Base-by-base conservation (phyloP, 305 asterid species). In the Petunia hybrid region DNA sequence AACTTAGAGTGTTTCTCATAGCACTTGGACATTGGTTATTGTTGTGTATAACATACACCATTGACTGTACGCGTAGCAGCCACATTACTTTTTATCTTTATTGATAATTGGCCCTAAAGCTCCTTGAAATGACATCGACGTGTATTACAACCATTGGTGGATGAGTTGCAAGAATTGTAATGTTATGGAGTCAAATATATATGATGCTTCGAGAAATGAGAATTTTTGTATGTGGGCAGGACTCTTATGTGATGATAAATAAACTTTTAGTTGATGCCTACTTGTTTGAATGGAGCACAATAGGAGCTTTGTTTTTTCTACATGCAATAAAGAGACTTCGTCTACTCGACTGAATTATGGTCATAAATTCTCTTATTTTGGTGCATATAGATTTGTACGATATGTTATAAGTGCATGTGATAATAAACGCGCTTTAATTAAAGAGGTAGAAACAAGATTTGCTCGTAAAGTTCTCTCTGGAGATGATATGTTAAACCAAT, bases 11-110 rank as follows among this genome's bases (percentile, higher is more conserved):
- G 63, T 2, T 10, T 59, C 73, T 13, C 31, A 71, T 16, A 71
- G 63, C 51, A 71, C 64, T 8, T 80, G 83, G 83, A 70, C 83
- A 35, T 61, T 80, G 7, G 65, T 80, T 22, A 66, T 80, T 6
- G 57, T 80, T 5, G 36, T 62, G 10, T 51, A 6, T 43, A 61
- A 78, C 46, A 41, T 79, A 1, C 76, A 46, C 12, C 82, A 42
- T 5, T 63, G 60, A 64, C 31, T 43, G 40, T 79, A 76, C 61
- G 65, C 48, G 82, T 43, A 79, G 48, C 14, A 8, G 5, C 2
- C n/a, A 5, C 9, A 2, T 40, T 9, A 1, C 13, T 2, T 67
- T 6, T 38, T 67, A 7, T 67, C 74, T 36, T 4, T 67, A 67
- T 13, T 67, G 8, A 67, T 67, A 31, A 1, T 4, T 67, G 46